phyloP scores from a whole-genome alignment of 164 flowering plant species.

The Chimonanthus praecox region DNA sequence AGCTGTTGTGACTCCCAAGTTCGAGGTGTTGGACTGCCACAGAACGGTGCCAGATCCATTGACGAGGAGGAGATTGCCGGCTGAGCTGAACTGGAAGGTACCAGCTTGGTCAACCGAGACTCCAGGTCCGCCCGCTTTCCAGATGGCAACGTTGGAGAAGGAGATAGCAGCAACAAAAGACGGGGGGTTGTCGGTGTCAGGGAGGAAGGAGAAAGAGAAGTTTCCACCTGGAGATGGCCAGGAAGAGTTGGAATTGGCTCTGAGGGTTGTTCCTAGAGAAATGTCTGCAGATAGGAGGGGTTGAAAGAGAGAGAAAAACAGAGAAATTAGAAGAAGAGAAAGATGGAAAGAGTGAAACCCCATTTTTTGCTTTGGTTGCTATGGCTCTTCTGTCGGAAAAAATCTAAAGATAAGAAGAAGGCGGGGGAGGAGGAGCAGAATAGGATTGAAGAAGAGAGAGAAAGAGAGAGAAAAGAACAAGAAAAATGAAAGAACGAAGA shows the following conservation, averaged over 20 bases:
- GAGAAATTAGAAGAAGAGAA: neutral
- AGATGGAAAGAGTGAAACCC: neutral
- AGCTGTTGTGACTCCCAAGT: constrained; percentile 24
- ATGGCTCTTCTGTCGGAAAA: too few species aligned
- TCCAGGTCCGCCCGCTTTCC: constrained; percentile 25
- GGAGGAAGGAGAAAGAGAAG: constrained; percentile 33
- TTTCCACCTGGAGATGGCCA: constrained; percentile 31
- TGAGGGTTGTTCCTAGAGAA: constrained; percentile 6
- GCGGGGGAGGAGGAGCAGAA: neutral
- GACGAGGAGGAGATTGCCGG: constrained; percentile 32
- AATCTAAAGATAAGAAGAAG: neutral
- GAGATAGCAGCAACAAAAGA: constrained; percentile 19
- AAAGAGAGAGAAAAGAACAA: neutral
- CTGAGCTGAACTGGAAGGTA: constrained; percentile 16
- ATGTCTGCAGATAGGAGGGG: constrained; percentile 1
- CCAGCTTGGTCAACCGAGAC: constrained; percentile 17
- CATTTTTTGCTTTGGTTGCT: constrained; percentile 3
- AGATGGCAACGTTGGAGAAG: constrained; percentile 17
- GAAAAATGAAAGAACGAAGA: too few species aligned
- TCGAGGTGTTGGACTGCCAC: constrained; percentile 29
- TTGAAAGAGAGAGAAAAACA: neutral
- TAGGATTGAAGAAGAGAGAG: neutral
- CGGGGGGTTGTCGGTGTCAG: constrained; percentile 9
- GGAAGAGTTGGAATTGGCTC: neutral
- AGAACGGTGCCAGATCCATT: constrained; percentile 23